Conservation (phyloP, 2,329 filamentous ascomycete species). For the Alternaria viburni region DNA sequence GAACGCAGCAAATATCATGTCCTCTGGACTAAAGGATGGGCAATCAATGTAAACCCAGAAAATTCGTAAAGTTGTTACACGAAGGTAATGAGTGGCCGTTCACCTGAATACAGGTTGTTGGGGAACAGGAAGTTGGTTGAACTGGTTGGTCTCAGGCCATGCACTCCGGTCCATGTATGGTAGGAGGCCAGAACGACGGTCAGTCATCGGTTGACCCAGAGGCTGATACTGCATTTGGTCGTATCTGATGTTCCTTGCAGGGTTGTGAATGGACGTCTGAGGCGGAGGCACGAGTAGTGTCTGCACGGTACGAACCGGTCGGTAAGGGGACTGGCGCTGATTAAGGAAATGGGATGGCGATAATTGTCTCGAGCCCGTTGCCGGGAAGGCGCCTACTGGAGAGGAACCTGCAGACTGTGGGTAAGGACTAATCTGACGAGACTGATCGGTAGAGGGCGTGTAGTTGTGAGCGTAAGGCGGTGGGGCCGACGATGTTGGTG, state of each 20-base stretch:
- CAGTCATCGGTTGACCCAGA: conserved; percentile 54
- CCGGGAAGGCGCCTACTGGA: conserved; percentile 71
- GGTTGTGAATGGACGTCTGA: conserved; percentile 73
- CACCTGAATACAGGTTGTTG: conserved; percentile 47
- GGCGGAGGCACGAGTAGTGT: conserved; percentile 90
- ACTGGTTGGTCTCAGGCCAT: conserved; percentile 48
- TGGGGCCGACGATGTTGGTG: conserved; percentile 40
- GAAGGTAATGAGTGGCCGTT: conserved; percentile 13
- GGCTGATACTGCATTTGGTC: conserved; percentile 61
- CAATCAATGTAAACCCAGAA: background rate
- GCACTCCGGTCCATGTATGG: conserved; percentile 52
- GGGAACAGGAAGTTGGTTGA: conserved; percentile 47
- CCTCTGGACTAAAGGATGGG: conserved; percentile 6
- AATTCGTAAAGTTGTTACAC: conserved; percentile 12
- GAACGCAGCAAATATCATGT: conserved; percentile 39
- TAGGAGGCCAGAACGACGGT: conserved; percentile 53
- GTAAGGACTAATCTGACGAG: conserved; percentile 60
- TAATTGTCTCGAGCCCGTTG: conserved; percentile 72
- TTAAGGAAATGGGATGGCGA: conserved; percentile 89
- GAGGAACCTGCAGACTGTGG: conserved; percentile 65
- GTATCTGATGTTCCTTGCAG: conserved; percentile 51
- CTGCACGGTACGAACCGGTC: conserved; percentile 86
- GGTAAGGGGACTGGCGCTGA: conserved; percentile 89
- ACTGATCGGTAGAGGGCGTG: conserved; percentile 43
- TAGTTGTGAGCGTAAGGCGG: conserved; percentile 35